phyloP scores from a whole-genome alignment of 352 stramenopile genomes.

The Phytopythium oedochilum region DNA sequence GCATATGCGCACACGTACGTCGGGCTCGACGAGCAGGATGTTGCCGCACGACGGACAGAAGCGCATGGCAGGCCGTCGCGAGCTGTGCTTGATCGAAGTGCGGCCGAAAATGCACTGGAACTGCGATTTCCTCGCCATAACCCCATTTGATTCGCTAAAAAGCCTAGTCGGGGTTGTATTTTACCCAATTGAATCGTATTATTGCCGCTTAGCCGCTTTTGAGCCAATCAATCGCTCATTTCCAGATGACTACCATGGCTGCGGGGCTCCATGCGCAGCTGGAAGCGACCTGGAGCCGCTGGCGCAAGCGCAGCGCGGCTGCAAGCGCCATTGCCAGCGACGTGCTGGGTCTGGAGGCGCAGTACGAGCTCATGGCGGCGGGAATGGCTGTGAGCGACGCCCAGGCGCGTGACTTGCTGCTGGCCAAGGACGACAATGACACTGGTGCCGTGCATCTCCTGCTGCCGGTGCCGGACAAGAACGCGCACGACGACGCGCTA shows the following conservation, averaged over 20 bases:
- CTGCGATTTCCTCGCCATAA: background rate
- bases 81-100: no score
- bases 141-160: background rate
- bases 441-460: constrained; percentile 22
- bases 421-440: background rate
- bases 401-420: constrained; percentile 24
- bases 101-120: constrained; percentile 5
- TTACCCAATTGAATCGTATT: constrained; percentile 5
- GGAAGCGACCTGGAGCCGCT: constrained; percentile 10
- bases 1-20: constrained; percentile 29
- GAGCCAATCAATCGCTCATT: background rate
- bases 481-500: constrained; percentile 1
- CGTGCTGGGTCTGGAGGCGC: constrained; percentile 19
- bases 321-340: background rate
- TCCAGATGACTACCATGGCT: background rate
- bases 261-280: constrained; percentile 10
- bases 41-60: constrained; percentile 90
- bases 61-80: constrained; percentile 61
- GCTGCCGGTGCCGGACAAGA: constrained; percentile 22
- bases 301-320: background rate
- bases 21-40: constrained; percentile 87
- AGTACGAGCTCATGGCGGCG: constrained; percentile 52
- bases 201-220: background rate
- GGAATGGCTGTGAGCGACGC: constrained; percentile 21
- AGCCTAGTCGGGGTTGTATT: background rate